phyloP scores from a whole-genome alignment of 2,329 filamentous ascomycete genomes.

The Ceratocystis variospora region DNA sequence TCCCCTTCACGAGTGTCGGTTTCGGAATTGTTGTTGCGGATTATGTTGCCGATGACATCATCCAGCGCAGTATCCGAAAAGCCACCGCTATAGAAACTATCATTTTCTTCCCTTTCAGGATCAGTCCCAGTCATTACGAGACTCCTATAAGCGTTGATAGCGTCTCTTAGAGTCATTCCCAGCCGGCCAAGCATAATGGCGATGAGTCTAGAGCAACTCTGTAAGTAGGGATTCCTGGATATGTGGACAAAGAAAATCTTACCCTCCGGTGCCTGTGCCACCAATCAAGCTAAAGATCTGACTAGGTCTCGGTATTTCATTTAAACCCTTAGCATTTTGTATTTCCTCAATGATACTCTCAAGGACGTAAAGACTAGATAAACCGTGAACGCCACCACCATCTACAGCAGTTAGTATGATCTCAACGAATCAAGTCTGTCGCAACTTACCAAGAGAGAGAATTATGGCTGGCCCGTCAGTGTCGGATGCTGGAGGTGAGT shows the following conservation, averaged over 20 bases:
- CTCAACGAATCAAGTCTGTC: too few relatives aligned
- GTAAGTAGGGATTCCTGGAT: accelerated
- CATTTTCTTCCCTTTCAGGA: background rate
- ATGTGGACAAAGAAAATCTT: conserved; percentile 14
- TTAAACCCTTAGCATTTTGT: conserved; percentile 8
- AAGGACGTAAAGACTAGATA: too few relatives aligned
- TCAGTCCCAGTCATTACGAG: background rate
- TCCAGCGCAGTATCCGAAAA: background rate
- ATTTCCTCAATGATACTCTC: too few relatives aligned
- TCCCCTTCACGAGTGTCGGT: accelerated
- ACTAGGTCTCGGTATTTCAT: conserved; percentile 22
- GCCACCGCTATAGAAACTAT: background rate
- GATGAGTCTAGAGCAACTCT: background rate
- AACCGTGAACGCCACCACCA: too few relatives aligned
- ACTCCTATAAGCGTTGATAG: background rate
- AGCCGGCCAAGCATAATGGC: background rate
- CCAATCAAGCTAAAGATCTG: conserved; percentile 25
- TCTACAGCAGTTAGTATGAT: too few relatives aligned
- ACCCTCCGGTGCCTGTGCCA: conserved; percentile 25
- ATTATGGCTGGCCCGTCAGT: too few relatives aligned
- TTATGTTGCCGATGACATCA: background rate
- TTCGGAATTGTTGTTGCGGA: background rate
- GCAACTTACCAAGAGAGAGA: too few relatives aligned
- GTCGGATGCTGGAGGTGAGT: too few relatives aligned
- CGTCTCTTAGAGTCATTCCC: background rate